Evolutionary conservation across 345 rosid species (phyloP), one percentile per base, ranked within the genome.

Genomic region (Dovyalis caffra): DNA sequence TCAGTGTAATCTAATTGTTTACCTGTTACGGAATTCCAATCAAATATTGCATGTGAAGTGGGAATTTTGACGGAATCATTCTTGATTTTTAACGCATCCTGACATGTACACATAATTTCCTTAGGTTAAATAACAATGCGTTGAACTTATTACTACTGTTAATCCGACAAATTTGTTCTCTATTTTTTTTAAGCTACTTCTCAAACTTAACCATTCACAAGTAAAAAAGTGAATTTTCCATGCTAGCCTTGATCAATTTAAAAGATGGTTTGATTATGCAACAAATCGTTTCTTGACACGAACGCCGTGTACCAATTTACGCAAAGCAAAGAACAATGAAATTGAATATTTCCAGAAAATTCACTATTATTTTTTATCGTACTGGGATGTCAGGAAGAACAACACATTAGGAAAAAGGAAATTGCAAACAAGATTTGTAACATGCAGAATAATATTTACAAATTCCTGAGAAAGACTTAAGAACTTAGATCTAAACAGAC

Each of bases 371-470:
- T 8, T 8, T n/a, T 23, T 56, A 23, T 23, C 60, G 8, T 3
- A n/a, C 25, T n/a, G n/a, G 26, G 49, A 15, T 34, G 11, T 10
- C 15, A 5, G 4, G 33, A 43, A 6, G 40, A 21, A 47, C 10
- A 32, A n/a, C 34, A 70, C 64, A 51, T 12, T 11, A 1, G 32
- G 56, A 5, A 8, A 66, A 32, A 61, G n/a, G 35, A 58, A 68
- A 69, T 31, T 60, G 33, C 49, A 68, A 20, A 31, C 33, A 57
- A 68, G 32, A 8, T 11, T 57, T 32, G 56, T 8, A 33, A 33
- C 31, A 63, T 62, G 62, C n/a, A 16, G 40, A 26, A 26, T 62
- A 34, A 31, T 37, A 58, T 66, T 66, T 66, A 71, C 76, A 72
- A 40, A 58, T 58, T 60, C 66, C 76, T 45, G 61, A 65, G 34